Percentiles rank a stretch among this genome's conserved stretches.
Evolutionary conservation across 352 stramenopile species (phyloP).

Genomic region (Globisporangium ultimum): DNA sequence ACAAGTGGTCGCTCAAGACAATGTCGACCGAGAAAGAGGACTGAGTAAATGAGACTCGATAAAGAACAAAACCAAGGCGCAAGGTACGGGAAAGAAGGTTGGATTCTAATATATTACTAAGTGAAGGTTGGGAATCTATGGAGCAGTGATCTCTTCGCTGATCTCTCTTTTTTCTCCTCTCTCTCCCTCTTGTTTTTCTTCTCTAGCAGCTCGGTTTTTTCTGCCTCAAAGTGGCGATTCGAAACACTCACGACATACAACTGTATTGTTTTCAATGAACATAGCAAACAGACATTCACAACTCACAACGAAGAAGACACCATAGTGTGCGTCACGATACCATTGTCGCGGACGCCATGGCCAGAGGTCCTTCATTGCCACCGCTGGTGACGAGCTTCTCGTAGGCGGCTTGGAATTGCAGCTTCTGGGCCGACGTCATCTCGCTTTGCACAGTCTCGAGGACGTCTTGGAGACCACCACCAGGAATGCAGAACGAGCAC

Average conservation of each 20-base stretch:
- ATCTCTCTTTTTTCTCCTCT: neutral
- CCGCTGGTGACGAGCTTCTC: conserved; percentile 8
- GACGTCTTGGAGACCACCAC: conserved; percentile 42
- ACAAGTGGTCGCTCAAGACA: conserved; percentile 85
- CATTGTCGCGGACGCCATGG: conserved; percentile 13
- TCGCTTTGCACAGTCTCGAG: conserved; percentile 60
- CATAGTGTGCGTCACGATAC: conserved; percentile 9
- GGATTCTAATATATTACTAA: conserved; percentile 1
- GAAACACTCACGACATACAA: neutral
- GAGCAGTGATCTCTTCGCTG: neutral
- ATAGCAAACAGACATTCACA: neutral
- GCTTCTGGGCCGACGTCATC: conserved; percentile 52
- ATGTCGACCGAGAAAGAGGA: conserved; percentile 75
- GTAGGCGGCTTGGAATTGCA: conserved; percentile 49
- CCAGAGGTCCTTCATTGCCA: neutral
- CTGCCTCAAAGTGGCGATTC: neutral
- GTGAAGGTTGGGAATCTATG: neutral
- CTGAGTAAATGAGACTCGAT: conserved; percentile 13
- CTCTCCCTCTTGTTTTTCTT: neutral
- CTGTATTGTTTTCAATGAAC: no score
- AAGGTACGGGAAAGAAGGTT: neutral
- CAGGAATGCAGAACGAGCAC: conserved; percentile 53
- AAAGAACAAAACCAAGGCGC: neutral
- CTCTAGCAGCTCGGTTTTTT: neutral
- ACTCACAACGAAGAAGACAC: neutral